Base-by-base conservation (phyloP, 345 rosid species). In the Boechera retrofracta region DNA sequence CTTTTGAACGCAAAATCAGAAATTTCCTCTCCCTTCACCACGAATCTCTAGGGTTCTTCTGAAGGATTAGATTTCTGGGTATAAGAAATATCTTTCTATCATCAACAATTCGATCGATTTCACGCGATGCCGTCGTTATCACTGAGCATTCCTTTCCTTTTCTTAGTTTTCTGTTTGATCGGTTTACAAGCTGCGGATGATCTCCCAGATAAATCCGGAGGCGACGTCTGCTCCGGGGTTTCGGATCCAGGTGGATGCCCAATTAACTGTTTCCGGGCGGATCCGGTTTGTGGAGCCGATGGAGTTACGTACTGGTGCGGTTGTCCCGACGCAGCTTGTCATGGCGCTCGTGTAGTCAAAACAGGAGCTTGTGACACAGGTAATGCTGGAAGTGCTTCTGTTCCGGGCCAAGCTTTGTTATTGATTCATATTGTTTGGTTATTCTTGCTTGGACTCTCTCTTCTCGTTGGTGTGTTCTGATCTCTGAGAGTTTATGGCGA, bases 241-340 rank as follows among this genome's bases (percentile, higher is more conserved):
- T 13, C 69, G 35, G 69, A 38, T 32, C 82, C 86, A 7, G 60
- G 61, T 2, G 76, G 82, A 6, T 95, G 98, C 45, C 88, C 99
- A 7, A 71, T 92, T 29, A 92, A 79, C 49, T 95, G 99, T 78
- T 92, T 95, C 75, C 84, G 93, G 10, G 80, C 91, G 41, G 96
- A 92, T 53, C 99, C 94, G 1, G 98, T 92, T 9, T 95, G 99
- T 44, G 98, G 98, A 52, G 85, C 72, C 7, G 83, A 92, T 72
- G 99, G 96, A 49, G 86, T 88, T 41, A 95, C 97, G 36, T 95
- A 95, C 76, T 88, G 91, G 98, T 95, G 99, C 48, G 99, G 99
- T n/a, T 91, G 99, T 71, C 83, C 79, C 2, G 94, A 95, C 44
- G 99, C 99, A 8, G 72, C 71, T 21, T 95, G 98, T 35, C 82